Percentiles rank a stretch among this genome's conserved stretches.
Conservation (phyloP, 2,329 filamentous ascomycete genomes). For the Emmonsia crescens region DNA sequence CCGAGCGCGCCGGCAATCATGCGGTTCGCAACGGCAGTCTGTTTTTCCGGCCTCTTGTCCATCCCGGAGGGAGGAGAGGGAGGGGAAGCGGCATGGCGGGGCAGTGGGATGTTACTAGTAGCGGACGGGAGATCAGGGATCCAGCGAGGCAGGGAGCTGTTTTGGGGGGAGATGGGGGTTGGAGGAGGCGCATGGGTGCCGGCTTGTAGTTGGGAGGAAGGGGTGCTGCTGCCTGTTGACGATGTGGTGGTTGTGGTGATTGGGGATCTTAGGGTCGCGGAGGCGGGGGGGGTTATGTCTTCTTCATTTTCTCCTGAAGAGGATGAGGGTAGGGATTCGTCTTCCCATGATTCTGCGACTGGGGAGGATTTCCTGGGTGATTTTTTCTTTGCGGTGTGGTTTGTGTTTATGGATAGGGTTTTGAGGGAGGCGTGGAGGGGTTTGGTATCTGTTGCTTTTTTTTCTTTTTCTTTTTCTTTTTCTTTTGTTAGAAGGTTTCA, state of each 20-base stretch:
- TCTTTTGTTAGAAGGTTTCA: neutral
- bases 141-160: constrained; percentile 9
- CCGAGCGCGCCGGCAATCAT: constrained; percentile 86
- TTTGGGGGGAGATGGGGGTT: constrained; percentile 51
- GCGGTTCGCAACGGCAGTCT: constrained; percentile 76
- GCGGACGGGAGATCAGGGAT: constrained; percentile 44
- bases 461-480: neutral
- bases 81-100: constrained; percentile 39
- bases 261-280: constrained; percentile 14
- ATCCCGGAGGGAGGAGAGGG: constrained; percentile 7
- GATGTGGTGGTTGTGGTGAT: constrained; percentile 16
- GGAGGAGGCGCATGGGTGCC: constrained; percentile 44
- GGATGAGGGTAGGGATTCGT: constrained; percentile 46
- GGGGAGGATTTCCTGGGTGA: constrained; percentile 17
- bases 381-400: constrained; percentile 13
- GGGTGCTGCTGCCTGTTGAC: constrained; percentile 19
- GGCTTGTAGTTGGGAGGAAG: constrained; percentile 12
- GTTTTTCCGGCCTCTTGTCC: constrained; percentile 65
- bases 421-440: constrained; percentile 17
- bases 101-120: constrained; percentile 43
- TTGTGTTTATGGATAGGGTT: constrained; percentile 20
- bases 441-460: neutral
- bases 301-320: constrained; percentile 25
- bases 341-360: constrained; percentile 66
- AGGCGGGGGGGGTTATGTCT: constrained; percentile 16